Base-by-base conservation (phyloP, 371 early-diverging fungal genomes). In the Thermomucor indicae-seudaticae region DNA sequence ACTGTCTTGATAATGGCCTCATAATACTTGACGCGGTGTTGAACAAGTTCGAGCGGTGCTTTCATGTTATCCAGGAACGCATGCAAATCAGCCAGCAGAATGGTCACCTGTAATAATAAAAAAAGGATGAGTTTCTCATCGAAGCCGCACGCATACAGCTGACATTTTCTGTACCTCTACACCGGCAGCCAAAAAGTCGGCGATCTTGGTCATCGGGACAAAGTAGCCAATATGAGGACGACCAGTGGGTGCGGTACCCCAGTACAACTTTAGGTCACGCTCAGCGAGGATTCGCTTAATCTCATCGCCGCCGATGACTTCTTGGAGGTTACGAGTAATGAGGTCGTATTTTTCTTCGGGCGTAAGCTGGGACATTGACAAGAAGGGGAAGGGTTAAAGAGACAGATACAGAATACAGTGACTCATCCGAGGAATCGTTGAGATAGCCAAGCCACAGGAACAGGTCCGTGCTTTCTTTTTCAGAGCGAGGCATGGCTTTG, bases 211-310 rank as follows among this genome's bases (percentile, higher is more conserved):
- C 86, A 99, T 90, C 11, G 99, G 91, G 6, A 99, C 93, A 83
- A 95, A 97, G 83, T 99, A 99, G 45, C 94, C 99, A 59, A 99
- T 83, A 66, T 99, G 99, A 23, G 97, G 97, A 65, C 86, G 89
- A 51, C 99, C 99, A 3, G 99, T 99, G 6, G 98, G 89, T 17
- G 99, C 99, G 24, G 99, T 98, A 41, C 99, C 99, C 99, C 99
- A 99, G 85, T 99, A 99, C 61, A 99, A 71, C 55, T 87, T 92
- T 31, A 98, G 70, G 69, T 96, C 91, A 47, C 99, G 85, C 66
- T 95, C 92, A 3, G 70, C 72, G 17, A 99, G 81, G 44, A 95
- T 81, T 55, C 88, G 79, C 58, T 88, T 83, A 40, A 99, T 82
- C 62, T 93, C 86, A 29, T 93, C 96, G 16, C 69, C 85, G 50